These are phyloP conservation scores for Ganoderma lucidum DNA, from an alignment of 1,284 basidiomycete genomes.

Conservation along the genomic window DNA sequence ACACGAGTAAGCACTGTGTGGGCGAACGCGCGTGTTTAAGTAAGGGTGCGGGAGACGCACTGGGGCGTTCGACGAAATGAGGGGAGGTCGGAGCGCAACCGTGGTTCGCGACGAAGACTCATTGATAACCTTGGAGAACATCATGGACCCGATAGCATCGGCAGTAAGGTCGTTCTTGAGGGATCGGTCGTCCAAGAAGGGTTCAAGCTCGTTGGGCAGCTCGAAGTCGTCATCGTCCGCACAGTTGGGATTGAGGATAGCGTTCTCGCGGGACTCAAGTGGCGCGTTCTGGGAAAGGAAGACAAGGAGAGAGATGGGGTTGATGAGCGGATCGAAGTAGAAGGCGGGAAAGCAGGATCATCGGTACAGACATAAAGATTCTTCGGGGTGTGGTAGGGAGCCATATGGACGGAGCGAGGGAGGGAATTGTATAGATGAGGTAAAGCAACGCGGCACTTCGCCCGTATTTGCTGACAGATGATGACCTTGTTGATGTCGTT, in stretches of 20 bases:
- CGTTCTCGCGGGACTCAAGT: constrained; percentile 89
- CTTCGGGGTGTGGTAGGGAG: constrained; percentile 96
- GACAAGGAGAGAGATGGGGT: constrained; percentile 93
- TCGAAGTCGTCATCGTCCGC: constrained; percentile 84
- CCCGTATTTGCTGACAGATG: constrained; percentile 98
- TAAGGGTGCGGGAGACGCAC: no score
- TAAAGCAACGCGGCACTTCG: constrained; percentile 99
- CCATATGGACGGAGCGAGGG: constrained; percentile 93
- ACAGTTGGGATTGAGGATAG: constrained; percentile 86
- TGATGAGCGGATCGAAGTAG: constrained; percentile 99
- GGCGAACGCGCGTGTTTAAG: no score
- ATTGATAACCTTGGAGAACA: no score
- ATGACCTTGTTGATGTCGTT: constrained; percentile 99
- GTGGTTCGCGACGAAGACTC: no score
- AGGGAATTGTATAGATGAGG: constrained; percentile 99
- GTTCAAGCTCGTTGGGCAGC: constrained; percentile 64
- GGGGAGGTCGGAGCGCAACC: no score
- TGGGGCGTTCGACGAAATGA: no score
- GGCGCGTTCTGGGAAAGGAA: constrained; percentile 85
- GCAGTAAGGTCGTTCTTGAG: constrained; percentile 93
- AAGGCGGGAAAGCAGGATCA: constrained; percentile 98
- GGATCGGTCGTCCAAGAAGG: constrained; percentile 86
- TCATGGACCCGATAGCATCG: constrained; percentile 78
- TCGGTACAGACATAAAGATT: constrained; percentile 99
- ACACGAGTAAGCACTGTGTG: no score